These are phyloP conservation scores for Salix udensis DNA, from an alignment of 345 rosid genomes.

Conservation along the genomic window DNA sequence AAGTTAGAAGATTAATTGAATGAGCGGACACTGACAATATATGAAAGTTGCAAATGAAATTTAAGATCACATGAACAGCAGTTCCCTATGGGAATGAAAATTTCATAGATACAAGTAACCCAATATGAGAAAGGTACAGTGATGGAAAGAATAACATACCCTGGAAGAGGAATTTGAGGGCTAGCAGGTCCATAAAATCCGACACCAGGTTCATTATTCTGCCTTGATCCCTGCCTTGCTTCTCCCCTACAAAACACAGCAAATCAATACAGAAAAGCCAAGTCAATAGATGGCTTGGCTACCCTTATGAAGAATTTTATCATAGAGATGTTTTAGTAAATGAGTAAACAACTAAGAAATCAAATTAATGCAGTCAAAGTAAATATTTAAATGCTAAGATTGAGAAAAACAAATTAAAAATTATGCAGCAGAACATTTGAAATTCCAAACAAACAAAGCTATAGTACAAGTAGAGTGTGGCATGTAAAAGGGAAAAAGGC, in stretches of 20 bases:
- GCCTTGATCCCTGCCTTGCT: conserved; percentile 34
- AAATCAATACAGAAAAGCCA: neutral
- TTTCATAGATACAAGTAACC: neutral
- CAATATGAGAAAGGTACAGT: neutral
- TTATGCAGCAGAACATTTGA: no score
- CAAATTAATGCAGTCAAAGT: no score
- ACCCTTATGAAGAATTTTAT: neutral
- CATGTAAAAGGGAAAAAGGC: no score
- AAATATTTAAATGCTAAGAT: no score
- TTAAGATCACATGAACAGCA: neutral
- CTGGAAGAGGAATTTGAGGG: conserved; percentile 53
- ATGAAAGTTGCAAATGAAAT: neutral
- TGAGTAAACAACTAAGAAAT: no score
- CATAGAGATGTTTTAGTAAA: neutral
- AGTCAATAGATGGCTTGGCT: neutral
- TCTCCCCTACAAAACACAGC: conserved; percentile 36
- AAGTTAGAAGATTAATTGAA: neutral
- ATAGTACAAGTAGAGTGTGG: no score
- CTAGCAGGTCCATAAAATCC: conserved; percentile 29
- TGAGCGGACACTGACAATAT: neutral
- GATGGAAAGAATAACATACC: conserved; percentile 32
- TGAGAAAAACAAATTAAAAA: no score
- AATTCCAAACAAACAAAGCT: no score
- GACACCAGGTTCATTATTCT: conserved; percentile 20
- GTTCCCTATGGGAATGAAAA: neutral